Evolutionary conservation across 2,329 filamentous ascomycete species (phyloP).

Genomic region (Botrytis deweyae): DNA sequence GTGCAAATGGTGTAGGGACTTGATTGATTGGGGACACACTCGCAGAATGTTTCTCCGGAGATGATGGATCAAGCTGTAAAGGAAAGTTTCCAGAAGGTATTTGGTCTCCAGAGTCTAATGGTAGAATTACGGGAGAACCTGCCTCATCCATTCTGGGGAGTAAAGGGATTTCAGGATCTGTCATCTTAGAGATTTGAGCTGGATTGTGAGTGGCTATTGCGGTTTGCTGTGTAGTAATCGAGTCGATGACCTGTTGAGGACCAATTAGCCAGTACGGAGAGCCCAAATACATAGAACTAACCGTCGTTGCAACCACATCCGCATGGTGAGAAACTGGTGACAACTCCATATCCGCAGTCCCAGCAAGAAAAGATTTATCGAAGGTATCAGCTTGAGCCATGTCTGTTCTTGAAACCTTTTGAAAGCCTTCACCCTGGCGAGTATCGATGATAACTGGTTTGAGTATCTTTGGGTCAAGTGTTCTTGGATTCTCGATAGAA

Average conservation of each 20-base stretch:
- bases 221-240: background rate
- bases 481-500: background rate
- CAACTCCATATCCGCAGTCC: background rate
- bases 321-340: background rate
- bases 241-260: background rate
- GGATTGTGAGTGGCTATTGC: background rate
- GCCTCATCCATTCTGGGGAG: background rate
- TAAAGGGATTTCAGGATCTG: background rate
- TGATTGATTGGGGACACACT: constrained; percentile 22
- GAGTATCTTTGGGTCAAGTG: background rate
- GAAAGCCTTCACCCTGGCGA: background rate
- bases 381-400: background rate
- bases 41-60: constrained; percentile 25
- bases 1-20: constrained; percentile 14
- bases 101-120: background rate
- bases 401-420: background rate
- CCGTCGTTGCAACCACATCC: background rate
- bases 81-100: background rate
- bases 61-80: constrained; percentile 19
- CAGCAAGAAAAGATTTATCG: background rate
- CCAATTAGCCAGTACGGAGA: background rate
- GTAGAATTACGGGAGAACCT: background rate
- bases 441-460: background rate
- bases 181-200: background rate
- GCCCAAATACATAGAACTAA: background rate